A percentile compares a stretch with the other conserved stretches of the same genome.
These are phyloP conservation scores for Trichophyton simii DNA, from an alignment of 2,329 filamentous ascomycete species.

Conservation along the genomic window DNA sequence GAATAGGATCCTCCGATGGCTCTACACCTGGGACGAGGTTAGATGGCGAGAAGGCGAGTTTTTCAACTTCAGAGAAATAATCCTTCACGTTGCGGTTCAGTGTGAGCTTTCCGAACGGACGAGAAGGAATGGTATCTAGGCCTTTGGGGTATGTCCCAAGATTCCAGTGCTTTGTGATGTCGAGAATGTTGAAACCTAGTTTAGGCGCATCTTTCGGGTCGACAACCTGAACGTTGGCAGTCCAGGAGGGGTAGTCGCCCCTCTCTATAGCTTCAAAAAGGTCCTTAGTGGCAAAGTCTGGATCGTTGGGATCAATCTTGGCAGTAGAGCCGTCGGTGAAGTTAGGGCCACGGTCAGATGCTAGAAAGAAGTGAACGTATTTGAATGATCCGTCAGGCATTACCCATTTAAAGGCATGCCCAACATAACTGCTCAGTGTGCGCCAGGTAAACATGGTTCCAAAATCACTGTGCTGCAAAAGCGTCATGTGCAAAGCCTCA, in stretches of 20 bases:
- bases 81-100: constrained; percentile 43
- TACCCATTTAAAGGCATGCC: constrained; percentile 7
- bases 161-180: constrained; percentile 46
- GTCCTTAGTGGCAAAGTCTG: constrained; percentile 48
- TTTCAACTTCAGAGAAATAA: constrained; percentile 55
- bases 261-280: constrained; percentile 48
- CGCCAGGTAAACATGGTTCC: constrained; percentile 7
- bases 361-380: constrained; percentile 47
- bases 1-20: constrained; percentile 50
- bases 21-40: constrained; percentile 53
- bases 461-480: constrained; percentile 4
- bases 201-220: constrained; percentile 38
- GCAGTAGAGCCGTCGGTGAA: constrained; percentile 42
- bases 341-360: constrained; percentile 25
- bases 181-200: constrained; percentile 42
- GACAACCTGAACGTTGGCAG: constrained; percentile 44
- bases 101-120: constrained; percentile 39
- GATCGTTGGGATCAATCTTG: constrained; percentile 41
- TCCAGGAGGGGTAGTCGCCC: constrained; percentile 47
- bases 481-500: constrained; percentile 4
- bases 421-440: constrained; percentile 2
- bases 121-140: constrained; percentile 33
- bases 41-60: constrained; percentile 53
- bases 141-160: constrained; percentile 19
- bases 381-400: constrained; percentile 44